phyloP scores from a whole-genome alignment of 805 yeast genomes.

The Candida dajiaensis region DNA sequence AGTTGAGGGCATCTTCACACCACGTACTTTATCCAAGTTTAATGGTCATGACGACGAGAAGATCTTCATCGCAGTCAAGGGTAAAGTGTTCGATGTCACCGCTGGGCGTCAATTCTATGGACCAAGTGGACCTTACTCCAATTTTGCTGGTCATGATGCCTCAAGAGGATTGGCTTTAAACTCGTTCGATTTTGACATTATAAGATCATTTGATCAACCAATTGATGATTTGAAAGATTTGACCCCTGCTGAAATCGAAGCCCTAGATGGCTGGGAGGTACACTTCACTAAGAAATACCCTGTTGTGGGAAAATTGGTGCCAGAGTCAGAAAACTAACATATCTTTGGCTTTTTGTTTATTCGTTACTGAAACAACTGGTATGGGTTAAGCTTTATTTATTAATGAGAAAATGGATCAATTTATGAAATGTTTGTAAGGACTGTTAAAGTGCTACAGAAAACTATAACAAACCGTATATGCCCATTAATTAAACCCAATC shows the following conservation, averaged over 20 bases:
- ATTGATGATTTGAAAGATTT: constrained; percentile 68
- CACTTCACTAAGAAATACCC: constrained; percentile 81
- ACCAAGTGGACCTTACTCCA: constrained; percentile 91
- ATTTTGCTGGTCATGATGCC: constrained; percentile 95
- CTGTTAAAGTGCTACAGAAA: too few relatives aligned
- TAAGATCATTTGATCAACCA: constrained; percentile 69
- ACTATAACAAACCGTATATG: background rate
- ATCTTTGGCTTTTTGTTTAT: too few relatives aligned
- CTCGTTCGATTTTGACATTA: constrained; percentile 65
- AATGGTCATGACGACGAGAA: constrained; percentile 78
- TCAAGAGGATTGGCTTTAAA: constrained; percentile 86
- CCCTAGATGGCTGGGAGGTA: constrained; percentile 79
- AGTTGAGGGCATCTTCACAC: constrained; percentile 56
- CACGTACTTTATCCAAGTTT: constrained; percentile 61
- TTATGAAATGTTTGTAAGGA: too few relatives aligned
- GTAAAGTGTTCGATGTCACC: constrained; percentile 80
- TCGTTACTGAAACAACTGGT: too few relatives aligned
- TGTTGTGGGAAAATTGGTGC: constrained; percentile 64
- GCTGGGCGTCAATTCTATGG: constrained; percentile 84
- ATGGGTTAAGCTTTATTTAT: background rate
- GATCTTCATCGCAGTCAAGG: constrained; percentile 82
- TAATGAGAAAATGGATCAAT: background rate
- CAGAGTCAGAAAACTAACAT: too few relatives aligned
- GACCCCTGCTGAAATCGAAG: constrained; percentile 49
- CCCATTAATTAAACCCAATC: background rate